A percentile compares a stretch with the other conserved stretches of the same genome.
Evolutionary conservation across 1,284 basidiomycete genomes (phyloP).

Genomic region (Cutaneotrichosporon sp.): DNA sequence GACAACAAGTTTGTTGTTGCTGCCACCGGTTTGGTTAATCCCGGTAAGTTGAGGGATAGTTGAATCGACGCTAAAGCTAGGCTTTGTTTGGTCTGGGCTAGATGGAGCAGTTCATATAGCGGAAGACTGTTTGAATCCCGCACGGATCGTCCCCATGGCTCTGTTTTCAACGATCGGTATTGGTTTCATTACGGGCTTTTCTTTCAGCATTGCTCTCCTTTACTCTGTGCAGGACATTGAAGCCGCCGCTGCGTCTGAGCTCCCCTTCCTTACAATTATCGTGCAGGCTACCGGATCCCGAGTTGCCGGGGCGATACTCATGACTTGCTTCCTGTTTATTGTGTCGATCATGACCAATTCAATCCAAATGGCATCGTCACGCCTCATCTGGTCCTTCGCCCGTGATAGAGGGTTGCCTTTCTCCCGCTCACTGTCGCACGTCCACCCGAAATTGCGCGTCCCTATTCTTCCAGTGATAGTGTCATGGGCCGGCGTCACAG

Average conservation of each 20-base stretch:
- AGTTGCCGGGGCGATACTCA: constrained; percentile 10
- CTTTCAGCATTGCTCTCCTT: constrained; percentile 9
- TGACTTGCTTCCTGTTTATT: constrained; percentile 5
- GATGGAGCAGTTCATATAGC: constrained; percentile 17
- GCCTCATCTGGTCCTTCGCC: constrained; percentile 16
- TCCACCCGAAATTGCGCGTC: constrained; percentile 9
- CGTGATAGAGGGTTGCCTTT: constrained; percentile 14
- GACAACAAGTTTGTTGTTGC: constrained; percentile 15
- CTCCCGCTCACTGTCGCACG: constrained; percentile 1
- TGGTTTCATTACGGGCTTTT: constrained; percentile 12
- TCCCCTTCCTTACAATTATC: constrained; percentile 17
- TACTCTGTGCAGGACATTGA: constrained; percentile 14
- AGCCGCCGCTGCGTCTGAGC: constrained; percentile 7
- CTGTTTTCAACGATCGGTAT: constrained; percentile 8
- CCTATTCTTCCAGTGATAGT: constrained; percentile 13
- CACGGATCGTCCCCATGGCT: constrained; percentile 10
- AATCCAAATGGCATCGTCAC: constrained; percentile 12
- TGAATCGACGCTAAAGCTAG: neutral
- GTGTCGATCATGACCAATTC: constrained; percentile 14
- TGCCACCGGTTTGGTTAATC: constrained; percentile 15
- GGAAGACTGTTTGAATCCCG: constrained; percentile 12
- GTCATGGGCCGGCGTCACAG: constrained; percentile 8
- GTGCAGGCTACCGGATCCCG: constrained; percentile 10
- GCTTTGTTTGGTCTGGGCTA: constrained; percentile 12
- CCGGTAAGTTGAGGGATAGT: constrained; percentile 2